Evolutionary conservation across 305 asterid genomes (phyloP).

Genomic region (Ilex paraguariensis): DNA sequence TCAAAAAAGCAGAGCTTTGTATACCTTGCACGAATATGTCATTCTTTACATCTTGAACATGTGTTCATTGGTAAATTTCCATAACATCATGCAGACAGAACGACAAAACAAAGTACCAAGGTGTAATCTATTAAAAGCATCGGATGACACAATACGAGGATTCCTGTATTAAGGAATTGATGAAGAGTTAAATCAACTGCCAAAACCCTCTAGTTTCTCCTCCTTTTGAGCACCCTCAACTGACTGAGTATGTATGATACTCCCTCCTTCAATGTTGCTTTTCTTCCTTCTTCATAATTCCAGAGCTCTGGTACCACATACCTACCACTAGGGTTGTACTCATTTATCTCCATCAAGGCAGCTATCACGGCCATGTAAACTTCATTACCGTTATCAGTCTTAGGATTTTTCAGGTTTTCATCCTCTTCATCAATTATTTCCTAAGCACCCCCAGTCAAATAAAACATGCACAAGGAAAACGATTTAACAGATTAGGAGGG

Average conservation of each 20-base stretch:
- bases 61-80: too few relatives aligned
- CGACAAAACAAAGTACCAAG: too few relatives aligned
- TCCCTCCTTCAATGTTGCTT: conserved; percentile 43
- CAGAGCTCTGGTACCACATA: conserved; percentile 62
- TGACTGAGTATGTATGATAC: conserved; percentile 29
- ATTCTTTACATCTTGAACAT: too few relatives aligned
- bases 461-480: too few relatives aligned
- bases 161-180: too few relatives aligned
- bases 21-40: too few relatives aligned
- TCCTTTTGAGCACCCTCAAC: conserved; percentile 40
- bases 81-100: too few relatives aligned
- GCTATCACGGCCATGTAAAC: conserved; percentile 42
- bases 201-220: conserved; percentile 22
- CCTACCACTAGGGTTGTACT: conserved; percentile 79
- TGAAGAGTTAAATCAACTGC: too few relatives aligned
- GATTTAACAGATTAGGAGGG: too few relatives aligned
- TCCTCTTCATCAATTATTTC: conserved; percentile 59
- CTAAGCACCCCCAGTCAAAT: conserved; percentile 17
- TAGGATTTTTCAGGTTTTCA: conserved; percentile 47
- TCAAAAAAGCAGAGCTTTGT: too few relatives aligned
- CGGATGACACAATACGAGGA: too few relatives aligned
- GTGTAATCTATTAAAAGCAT: too few relatives aligned
- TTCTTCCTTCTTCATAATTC: conserved; percentile 43
- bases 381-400: conserved; percentile 44
- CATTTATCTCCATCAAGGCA: conserved; percentile 65